Percentiles rank a stretch among this genome's conserved stretches.
These are phyloP conservation scores for Apiotrichum siamense DNA, from an alignment of 1,284 basidiomycete genomes.

Conservation along the genomic window DNA sequence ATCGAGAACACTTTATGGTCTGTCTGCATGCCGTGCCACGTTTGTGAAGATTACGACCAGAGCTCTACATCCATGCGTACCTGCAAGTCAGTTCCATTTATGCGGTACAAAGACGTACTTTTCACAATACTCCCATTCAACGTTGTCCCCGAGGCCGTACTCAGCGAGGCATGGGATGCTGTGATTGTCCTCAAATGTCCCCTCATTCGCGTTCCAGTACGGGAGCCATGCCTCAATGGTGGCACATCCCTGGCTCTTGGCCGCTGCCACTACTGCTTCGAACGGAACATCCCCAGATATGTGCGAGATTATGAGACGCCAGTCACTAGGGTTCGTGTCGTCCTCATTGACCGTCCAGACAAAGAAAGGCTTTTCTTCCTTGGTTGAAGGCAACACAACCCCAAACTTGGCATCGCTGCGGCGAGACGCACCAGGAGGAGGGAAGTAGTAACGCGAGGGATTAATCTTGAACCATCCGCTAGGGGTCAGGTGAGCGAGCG, in stretches of 20 bases:
- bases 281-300: constrained; percentile 3
- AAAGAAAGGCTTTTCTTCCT: constrained; percentile 5
- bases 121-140: constrained; percentile 14
- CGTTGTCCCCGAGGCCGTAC: constrained; percentile 5
- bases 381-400: neutral
- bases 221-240: constrained; percentile 8
- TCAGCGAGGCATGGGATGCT: constrained; percentile 5
- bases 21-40: too few species aligned
- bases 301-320: constrained; percentile 1
- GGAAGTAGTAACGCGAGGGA: constrained; percentile 3
- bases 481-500: neutral
- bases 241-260: constrained; percentile 2
- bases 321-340: neutral
- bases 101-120: too few species aligned
- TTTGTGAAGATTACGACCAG: too few species aligned
- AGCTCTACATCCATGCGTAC: too few species aligned
- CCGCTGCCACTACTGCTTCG: constrained; percentile 6
- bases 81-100: too few species aligned
- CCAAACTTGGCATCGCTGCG: constrained; percentile 3
- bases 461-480: constrained; percentile 6
- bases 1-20: too few species aligned
- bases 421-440: neutral
- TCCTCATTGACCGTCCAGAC: neutral
- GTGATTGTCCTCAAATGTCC: constrained; percentile 2
- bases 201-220: constrained; percentile 6